Evolutionary conservation across 1,284 basidiomycete genomes (phyloP), one percentile per base, ranked within the genome.

Genomic region (Apiotrichum laibachii): DNA sequence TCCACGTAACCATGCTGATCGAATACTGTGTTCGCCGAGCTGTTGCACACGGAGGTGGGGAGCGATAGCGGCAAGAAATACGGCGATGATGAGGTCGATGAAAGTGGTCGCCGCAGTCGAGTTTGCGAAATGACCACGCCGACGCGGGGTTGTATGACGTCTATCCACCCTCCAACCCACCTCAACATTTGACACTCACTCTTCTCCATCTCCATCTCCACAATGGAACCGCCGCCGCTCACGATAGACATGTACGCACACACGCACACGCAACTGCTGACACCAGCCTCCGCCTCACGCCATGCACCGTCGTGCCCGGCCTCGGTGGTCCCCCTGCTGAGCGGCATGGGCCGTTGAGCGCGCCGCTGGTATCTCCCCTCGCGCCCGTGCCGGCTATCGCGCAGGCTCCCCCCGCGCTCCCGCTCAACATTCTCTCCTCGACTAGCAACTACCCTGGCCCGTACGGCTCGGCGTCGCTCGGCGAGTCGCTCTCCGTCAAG

Each of bases 401-500:
- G 11, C n/a, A 50, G 33, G 60, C 59, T 5, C 13, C 53, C 12
- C 65, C 67, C 9, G 16, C 57, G 16, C 60, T 65, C 39, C 62
- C 67, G 2, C 10, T 45, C 34, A 53, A 49, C 21, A 63, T 72
- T 59, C 64, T 76, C 48, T 72, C 70, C 31, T 69, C 74, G 2
- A 70, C 72, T 0, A 68, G 70, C 31, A 71, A 72, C 53, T 72
- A 75, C 49, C 65, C 72, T 6, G 56, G 67, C 4, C 72, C 75
- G 16, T 71, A 67, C 50, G 73, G 72, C 13, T 34, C 50, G 13
- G 63, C 71, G 19, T 65, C 64, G 0, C 67, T 78, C 0, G 77
- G 77, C 37, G 69, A 75, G 33, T 62, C 60, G 1, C 57, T 78
- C 31, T 13, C 43, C 21, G 56, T 72, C 1, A 6, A 48, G 1